Base-by-base conservation (phyloP, 345 rosid genomes). In the rapeseed (Brassica napus) region DNA sequence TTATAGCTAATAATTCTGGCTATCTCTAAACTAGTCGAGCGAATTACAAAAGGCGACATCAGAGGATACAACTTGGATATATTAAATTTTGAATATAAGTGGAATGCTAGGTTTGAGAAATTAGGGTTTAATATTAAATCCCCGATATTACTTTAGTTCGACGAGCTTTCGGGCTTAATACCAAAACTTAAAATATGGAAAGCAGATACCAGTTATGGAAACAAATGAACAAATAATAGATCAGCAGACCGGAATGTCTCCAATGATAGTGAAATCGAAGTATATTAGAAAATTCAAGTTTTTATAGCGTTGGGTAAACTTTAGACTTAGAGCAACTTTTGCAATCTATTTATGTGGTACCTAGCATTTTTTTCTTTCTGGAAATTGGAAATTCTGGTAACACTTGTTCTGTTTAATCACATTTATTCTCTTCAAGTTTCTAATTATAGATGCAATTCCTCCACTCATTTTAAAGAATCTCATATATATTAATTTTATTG, bases 101-200 rank as follows among this genome's bases (percentile, higher is more conserved):
- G 63, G 80, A 49, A 62, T 77, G 64, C 54, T 69, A 14, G 39
- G 58, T 39, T 60, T 37, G 35, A 59, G 39, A 24, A 8, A n/a
- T 39, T 72, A 10, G 26, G 42, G 58, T 69, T 57, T 12, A 10
- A 15, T 37, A 15, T n/a, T 37, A 24, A 65, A 15, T 6, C 39
- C 42, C 30, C 18, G 28, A 18, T 60, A 21, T 9, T 44, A 31
- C 54, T 69, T 61, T 47, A 69, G 7, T 62, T 14, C 4, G 14
- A 47, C 6, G 12, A 61, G 28, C 55, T 77, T 77, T 77, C 15
- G 54, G 30, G 14, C 35, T 76, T 69, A 12, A 21, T 61, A 47
- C 18, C 11, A 47, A n/a, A 37, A n/a, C 4, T 5, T 42, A 8
- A 61, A 49, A 28, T 32, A 32, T 61, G n/a, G 30, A 70, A 77